Evolutionary conservation across 2,329 filamentous ascomycete species (phyloP).

Genomic region (Botrytis hyacinthi): DNA sequence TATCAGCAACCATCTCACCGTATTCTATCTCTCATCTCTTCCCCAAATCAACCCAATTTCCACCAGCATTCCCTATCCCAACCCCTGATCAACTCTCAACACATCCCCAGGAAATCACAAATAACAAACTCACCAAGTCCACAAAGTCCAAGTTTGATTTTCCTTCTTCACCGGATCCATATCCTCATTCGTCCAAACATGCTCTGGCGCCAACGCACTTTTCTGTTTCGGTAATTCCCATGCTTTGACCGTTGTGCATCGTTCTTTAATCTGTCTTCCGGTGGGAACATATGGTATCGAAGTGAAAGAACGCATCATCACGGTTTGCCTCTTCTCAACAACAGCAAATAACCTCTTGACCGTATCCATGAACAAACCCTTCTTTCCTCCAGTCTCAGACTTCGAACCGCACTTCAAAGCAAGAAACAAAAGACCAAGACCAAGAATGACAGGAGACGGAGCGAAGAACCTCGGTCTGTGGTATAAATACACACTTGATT

Average conservation of each 20-base stretch:
- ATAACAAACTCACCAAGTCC: conserved; percentile 36
- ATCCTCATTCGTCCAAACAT: conserved; percentile 45
- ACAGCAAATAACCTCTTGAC: not conserved
- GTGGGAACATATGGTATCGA: conserved; percentile 36
- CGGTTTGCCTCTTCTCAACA: not conserved
- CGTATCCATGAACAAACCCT: not conserved
- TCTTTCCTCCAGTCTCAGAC: not conserved
- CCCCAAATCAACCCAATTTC: not conserved
- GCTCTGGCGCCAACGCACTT: conserved; percentile 46
- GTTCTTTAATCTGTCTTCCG: conserved; percentile 40
- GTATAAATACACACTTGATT: not conserved
- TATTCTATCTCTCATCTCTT: not conserved
- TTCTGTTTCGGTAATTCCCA: conserved; percentile 51
- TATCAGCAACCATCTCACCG: not conserved
- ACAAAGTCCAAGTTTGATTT: conserved; percentile 38
- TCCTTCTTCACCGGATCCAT: conserved; percentile 37
- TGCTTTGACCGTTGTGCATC: conserved; percentile 43
- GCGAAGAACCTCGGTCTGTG: not conserved
- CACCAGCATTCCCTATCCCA: not conserved
- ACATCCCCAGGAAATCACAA: not conserved
- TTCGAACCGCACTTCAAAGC: not conserved
- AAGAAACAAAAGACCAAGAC: not conserved
- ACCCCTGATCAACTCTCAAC: not conserved
- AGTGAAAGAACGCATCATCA: not conserved
- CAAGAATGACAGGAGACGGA: not conserved